phyloP scores from a whole-genome alignment of 306 rosid genomes.

The Cicer arietinum region DNA sequence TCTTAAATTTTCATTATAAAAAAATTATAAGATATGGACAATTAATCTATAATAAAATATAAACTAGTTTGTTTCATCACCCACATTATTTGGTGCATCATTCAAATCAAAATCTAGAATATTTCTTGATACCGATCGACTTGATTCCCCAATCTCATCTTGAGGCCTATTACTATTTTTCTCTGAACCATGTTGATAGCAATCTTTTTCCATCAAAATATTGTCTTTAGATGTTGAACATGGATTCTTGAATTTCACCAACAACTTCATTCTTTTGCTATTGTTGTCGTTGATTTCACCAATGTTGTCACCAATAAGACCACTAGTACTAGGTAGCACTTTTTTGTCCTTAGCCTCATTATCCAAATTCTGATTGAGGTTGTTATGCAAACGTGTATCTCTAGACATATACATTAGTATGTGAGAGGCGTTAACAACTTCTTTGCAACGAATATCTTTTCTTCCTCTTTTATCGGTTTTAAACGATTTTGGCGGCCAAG shows the following conservation, averaged over 20 bases:
- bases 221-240: neutral
- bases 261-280: neutral
- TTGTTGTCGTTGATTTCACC: neutral
- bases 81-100: neutral
- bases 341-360: neutral
- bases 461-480: neutral
- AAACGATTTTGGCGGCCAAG: neutral
- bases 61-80: neutral
- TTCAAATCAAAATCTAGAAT: neutral
- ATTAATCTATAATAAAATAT: neutral
- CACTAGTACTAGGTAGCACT: neutral
- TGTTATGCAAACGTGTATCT: neutral
- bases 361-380: neutral
- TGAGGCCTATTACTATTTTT: neutral
- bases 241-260: conserved; percentile 1
- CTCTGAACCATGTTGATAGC: neutral
- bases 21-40: neutral
- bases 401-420: neutral
- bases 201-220: neutral
- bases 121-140: neutral
- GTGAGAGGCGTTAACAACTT: neutral
- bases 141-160: neutral
- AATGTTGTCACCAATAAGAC: neutral
- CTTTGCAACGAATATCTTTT: neutral
- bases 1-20: neutral